Evolutionary conservation across 805 yeast species (phyloP).

Genomic region (Candida manassasensis): DNA sequence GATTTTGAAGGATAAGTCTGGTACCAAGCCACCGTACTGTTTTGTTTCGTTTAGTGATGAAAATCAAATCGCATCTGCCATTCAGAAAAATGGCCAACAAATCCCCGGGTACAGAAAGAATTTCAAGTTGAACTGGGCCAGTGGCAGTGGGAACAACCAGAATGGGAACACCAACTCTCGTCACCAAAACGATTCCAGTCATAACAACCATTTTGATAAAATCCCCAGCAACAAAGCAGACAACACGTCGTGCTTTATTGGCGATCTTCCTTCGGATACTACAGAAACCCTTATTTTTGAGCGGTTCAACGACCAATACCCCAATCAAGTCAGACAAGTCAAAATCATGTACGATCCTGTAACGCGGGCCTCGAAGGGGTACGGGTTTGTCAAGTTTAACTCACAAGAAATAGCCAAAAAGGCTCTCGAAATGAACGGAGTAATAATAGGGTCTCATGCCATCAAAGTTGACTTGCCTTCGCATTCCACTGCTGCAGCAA

Average conservation of each 20-base stretch:
- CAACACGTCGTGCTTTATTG: slow-evolving; percentile 55
- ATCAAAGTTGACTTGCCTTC: slow-evolving; percentile 61
- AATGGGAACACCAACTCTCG: slow-evolving; percentile 9
- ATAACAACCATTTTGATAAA: slow-evolving; percentile 5
- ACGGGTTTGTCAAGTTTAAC: slow-evolving; percentile 81
- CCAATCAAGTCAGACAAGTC: slow-evolving; percentile 65
- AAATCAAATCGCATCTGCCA: slow-evolving; percentile 60
- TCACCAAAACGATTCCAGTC: not conserved
- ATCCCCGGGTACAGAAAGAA: slow-evolving; percentile 62
- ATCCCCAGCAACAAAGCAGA: slow-evolving; percentile 4
- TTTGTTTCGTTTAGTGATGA: slow-evolving; percentile 68
- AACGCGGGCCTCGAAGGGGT: slow-evolving; percentile 73
- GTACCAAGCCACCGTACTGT: slow-evolving; percentile 49
- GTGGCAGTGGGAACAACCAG: slow-evolving; percentile 31
- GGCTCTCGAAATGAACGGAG: slow-evolving; percentile 77
- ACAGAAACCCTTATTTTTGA: slow-evolving; percentile 63
- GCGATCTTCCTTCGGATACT: slow-evolving; percentile 73
- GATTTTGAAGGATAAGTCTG: slow-evolving; percentile 68
- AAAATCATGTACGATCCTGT: slow-evolving; percentile 72
- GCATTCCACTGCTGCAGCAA: slow-evolving; percentile 7
- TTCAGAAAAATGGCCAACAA: slow-evolving; percentile 60
- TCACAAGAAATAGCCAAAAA: slow-evolving; percentile 63
- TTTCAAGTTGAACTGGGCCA: slow-evolving; percentile 80
- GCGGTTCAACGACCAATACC: slow-evolving; percentile 62
- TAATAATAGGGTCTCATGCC: slow-evolving; percentile 63